A percentile compares a stretch with the other conserved stretches of the same genome.
These are phyloP conservation scores for Rostrohypoxylon terebratum DNA, from an alignment of 495 filamentous ascomycete species.

Conservation along the genomic window DNA sequence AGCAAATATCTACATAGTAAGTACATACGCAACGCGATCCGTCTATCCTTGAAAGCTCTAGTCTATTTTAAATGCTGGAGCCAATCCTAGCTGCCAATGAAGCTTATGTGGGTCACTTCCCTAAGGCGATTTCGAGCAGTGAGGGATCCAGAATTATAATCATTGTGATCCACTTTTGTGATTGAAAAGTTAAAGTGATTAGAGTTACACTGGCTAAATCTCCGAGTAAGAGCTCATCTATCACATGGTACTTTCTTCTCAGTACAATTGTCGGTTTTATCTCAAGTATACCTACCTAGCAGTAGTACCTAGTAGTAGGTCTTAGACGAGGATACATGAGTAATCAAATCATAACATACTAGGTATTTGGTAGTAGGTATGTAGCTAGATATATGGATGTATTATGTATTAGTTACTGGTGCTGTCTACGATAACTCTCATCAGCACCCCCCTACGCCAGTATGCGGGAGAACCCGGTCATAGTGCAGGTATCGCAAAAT, in stretches of 20 bases:
- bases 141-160: background rate
- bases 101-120: constrained; percentile 25
- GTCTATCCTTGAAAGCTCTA: background rate
- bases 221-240: constrained; percentile 6
- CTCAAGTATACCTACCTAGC: too few relatives aligned
- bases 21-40: background rate
- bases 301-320: too few relatives aligned
- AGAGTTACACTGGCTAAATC: constrained; percentile 5
- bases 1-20: too few relatives aligned
- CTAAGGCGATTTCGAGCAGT: background rate
- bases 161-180: constrained; percentile 3
- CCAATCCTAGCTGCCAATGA: constrained; percentile 19
- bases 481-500: background rate
- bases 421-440: too few relatives aligned
- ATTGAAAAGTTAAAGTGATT: constrained; percentile 9
- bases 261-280: too few relatives aligned
- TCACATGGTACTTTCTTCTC: constrained; percentile 1
- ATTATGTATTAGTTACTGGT: too few relatives aligned
- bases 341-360: background rate
- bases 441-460: too few relatives aligned
- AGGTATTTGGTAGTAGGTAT: too few relatives aligned
- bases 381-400: background rate
- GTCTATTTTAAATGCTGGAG: constrained; percentile 11
- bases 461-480: background rate
- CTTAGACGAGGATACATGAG: constrained; percentile 1